Base-by-base conservation (phyloP, 331 rosid species). In the Quercus phellos region DNA sequence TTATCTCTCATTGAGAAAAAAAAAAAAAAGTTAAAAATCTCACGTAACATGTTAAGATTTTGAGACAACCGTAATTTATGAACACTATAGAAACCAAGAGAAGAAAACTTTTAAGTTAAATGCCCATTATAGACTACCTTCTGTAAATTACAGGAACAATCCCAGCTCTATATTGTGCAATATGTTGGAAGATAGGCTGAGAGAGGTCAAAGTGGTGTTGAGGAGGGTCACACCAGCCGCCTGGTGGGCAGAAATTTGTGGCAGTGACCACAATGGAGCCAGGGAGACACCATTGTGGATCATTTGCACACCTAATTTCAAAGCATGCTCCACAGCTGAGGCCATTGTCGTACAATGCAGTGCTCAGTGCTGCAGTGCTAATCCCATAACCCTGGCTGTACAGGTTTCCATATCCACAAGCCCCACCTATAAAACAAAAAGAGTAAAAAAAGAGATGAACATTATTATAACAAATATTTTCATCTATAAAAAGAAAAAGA, bases 141-240 rank as follows among this genome's bases (percentile, higher is more conserved):
- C 94, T 83, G 32, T 89, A 94, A 34, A 72, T 71, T 4, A 94
- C 93, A 50, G 98, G 98, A 74, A 94, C 91, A 74, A 94, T 18
- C 4, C 98, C 98, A 46, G 97, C 96, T 55, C 55, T 86, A 68
- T 87, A 94, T 50, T 88, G 94, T 2, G 98, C 97, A 84, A 94
- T 94, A 75, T 78, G 91, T 46, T 87, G 96, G 70, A 94, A 94
- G 61, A 90, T 85, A 24, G 97, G 98, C 64, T 92, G 94, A 76
- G 98, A 84, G 46, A 94, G 97, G 58, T 94, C 98, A 73, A 94
- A 94, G 78, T 94, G 98, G 64, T 60, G 90, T 27, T 87, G 83
- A 0, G 97, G 98, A 87, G 96, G 98, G 82, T 94, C 92, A 72
- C 98, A 94, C 91, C 98, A 92, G 8, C 98, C 97, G 2, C 97